phyloP scores from a whole-genome alignment of 441 rosid species.

The Viola pubescens region DNA sequence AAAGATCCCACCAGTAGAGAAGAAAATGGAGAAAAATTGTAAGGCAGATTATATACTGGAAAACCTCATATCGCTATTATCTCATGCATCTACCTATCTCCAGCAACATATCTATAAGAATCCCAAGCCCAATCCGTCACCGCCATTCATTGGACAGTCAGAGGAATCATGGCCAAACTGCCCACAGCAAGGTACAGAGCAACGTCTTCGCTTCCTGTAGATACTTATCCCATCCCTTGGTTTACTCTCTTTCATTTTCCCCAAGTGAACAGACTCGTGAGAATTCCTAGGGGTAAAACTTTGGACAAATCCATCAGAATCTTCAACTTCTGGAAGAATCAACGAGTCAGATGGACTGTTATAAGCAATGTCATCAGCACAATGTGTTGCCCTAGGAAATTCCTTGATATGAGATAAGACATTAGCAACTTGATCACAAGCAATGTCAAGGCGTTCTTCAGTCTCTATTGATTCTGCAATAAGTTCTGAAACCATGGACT shows the following conservation, averaged over 20 bases:
- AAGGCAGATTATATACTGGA: not conserved
- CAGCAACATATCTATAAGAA: slow-evolving; percentile 19
- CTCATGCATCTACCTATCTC: slow-evolving; percentile 1
- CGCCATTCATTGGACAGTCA: slow-evolving; percentile 29
- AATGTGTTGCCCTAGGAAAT: slow-evolving; percentile 18
- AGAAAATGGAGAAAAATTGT: not conserved
- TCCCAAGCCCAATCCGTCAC: slow-evolving; percentile 29
- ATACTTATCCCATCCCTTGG: slow-evolving; percentile 23
- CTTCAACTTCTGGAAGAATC: slow-evolving; percentile 33
- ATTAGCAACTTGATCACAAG: slow-evolving; percentile 27
- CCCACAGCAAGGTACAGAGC: slow-evolving; percentile 31
- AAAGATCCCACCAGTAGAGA: not conserved
- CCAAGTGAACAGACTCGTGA: slow-evolving; percentile 15
- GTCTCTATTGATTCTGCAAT: slow-evolving; percentile 27
- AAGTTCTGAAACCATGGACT: slow-evolving; percentile 30
- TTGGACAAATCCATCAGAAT: slow-evolving; percentile 29
- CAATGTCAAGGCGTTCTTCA: slow-evolving; percentile 28
- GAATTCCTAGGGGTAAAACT: slow-evolving; percentile 21
- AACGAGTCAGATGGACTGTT: slow-evolving; percentile 28
- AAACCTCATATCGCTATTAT: not conserved
- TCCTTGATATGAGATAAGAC: slow-evolving; percentile 29
- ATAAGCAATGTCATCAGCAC: slow-evolving; percentile 15
- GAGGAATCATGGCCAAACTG: slow-evolving; percentile 30
- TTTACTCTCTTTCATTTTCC: slow-evolving; percentile 31
- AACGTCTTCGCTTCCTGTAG: slow-evolving; percentile 28